phyloP scores from a whole-genome alignment of 345 rosid species.

The Leavenworthia alabamica region DNA sequence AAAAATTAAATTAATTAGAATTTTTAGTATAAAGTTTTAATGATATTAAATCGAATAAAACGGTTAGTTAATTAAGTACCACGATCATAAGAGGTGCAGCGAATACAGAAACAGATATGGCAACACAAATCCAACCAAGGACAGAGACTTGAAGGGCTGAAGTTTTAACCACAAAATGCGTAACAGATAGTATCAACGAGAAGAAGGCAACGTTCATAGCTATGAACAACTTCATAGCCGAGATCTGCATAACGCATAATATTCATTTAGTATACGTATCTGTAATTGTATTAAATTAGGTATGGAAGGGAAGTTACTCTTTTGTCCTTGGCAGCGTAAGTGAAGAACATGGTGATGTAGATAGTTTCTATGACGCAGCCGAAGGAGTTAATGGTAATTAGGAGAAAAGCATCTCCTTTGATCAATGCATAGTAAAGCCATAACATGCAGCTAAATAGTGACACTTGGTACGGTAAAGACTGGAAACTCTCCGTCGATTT shows the following conservation, averaged over 20 bases:
- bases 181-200: slow-evolving; percentile 37
- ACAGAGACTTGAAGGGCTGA: slow-evolving; percentile 23
- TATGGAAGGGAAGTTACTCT: slow-evolving; percentile 33
- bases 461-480: slow-evolving; percentile 75
- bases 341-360: slow-evolving; percentile 55
- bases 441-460: slow-evolving; percentile 82
- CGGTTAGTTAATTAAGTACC: slow-evolving; percentile 30
- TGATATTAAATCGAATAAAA: neutral
- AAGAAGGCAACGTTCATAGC: slow-evolving; percentile 52
- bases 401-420: slow-evolving; percentile 53
- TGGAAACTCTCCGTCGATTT: slow-evolving; percentile 75
- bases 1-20: neutral
- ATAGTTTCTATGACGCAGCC: slow-evolving; percentile 67
- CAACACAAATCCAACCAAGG: slow-evolving; percentile 84
- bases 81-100: slow-evolving; percentile 73
- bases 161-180: slow-evolving; percentile 33
- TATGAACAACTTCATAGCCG: slow-evolving; percentile 45
- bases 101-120: slow-evolving; percentile 60
- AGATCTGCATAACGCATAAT: slow-evolving; percentile 36
- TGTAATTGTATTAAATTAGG: neutral
- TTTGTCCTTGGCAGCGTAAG: slow-evolving; percentile 46
- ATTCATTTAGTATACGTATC: neutral
- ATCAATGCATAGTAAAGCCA: slow-evolving; percentile 83
- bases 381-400: slow-evolving; percentile 75
- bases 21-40: neutral